Evolutionary conservation across 73 alveolate species (phyloP).

Genomic region (Tetrahymena elliotti): DNA sequence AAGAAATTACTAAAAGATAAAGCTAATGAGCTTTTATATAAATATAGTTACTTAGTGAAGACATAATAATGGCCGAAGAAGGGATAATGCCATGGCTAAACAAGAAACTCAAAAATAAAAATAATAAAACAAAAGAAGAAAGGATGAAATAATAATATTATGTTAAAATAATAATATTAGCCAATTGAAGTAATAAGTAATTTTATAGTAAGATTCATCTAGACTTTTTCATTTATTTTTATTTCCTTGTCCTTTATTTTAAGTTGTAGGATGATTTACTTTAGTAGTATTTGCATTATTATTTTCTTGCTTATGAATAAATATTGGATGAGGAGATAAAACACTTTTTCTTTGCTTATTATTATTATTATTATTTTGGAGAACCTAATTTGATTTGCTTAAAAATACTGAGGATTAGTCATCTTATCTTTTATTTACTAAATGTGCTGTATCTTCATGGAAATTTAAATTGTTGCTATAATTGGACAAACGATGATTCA

Average conservation of each 20-base stretch:
- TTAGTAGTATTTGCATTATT: background rate
- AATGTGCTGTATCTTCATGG: background rate
- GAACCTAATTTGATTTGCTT: background rate
- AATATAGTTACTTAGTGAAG: too few relatives aligned
- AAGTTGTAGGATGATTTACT: background rate
- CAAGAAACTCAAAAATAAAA: too few relatives aligned
- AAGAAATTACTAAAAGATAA: too few relatives aligned
- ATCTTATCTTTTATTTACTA: background rate
- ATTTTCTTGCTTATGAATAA: background rate
- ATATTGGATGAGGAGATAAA: background rate
- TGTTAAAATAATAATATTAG: too few relatives aligned
- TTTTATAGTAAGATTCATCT: too few relatives aligned
- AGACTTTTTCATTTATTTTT: background rate
- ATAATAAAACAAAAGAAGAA: too few relatives aligned
- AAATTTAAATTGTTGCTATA: background rate
- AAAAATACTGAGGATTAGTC: background rate
- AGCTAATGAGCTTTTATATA: too few relatives aligned
- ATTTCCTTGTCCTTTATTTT: background rate
- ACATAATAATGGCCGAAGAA: too few relatives aligned
- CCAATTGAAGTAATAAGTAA: too few relatives aligned
- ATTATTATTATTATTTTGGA: background rate
- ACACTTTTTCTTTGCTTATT: background rate
- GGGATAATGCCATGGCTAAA: too few relatives aligned
- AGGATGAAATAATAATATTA: too few relatives aligned
- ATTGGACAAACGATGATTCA: background rate